Conservation (phyloP, 78 protist species). For the Anaeramoeba flamelloides region DNA sequence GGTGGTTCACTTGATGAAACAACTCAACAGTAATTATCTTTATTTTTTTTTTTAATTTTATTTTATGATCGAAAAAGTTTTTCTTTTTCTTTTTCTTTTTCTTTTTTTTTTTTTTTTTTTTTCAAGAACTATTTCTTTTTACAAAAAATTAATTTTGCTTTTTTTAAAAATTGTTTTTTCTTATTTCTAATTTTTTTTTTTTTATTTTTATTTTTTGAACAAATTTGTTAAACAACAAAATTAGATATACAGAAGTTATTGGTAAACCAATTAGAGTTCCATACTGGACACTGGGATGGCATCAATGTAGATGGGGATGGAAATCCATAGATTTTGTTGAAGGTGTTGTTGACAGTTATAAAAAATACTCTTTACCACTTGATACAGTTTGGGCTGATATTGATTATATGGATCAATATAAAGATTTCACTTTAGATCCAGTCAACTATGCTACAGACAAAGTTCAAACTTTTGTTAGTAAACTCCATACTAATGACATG, state of each 20-base stretch:
- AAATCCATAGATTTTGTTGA: background rate
- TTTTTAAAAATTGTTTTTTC: no score
- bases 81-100: background rate
- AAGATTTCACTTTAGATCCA: constrained; percentile 37
- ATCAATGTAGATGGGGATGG: constrained; percentile 21
- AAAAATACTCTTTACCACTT: constrained; percentile 5
- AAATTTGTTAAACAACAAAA: background rate
- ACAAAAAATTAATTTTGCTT: no score
- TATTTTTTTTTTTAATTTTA: no score
- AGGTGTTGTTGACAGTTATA: constrained; percentile 6
- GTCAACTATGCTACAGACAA: background rate
- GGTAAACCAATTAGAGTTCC: background rate
- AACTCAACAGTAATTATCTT: background rate
- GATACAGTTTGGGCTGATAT: constrained; percentile 29
- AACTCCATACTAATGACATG: constrained; percentile 3
- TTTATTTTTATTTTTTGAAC: background rate
- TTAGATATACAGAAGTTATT: background rate
- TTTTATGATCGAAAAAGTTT: no score
- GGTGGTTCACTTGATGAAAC: background rate
- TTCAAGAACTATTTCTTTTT: no score
- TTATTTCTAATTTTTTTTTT: background rate
- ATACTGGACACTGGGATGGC: background rate
- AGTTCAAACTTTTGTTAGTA: background rate
- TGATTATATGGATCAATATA: constrained; percentile 25
- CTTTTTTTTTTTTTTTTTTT: no score